These are phyloP conservation scores for Solanum pimpinellifolium DNA, from an alignment of 257 asterid genomes.

Conservation along the genomic window DNA sequence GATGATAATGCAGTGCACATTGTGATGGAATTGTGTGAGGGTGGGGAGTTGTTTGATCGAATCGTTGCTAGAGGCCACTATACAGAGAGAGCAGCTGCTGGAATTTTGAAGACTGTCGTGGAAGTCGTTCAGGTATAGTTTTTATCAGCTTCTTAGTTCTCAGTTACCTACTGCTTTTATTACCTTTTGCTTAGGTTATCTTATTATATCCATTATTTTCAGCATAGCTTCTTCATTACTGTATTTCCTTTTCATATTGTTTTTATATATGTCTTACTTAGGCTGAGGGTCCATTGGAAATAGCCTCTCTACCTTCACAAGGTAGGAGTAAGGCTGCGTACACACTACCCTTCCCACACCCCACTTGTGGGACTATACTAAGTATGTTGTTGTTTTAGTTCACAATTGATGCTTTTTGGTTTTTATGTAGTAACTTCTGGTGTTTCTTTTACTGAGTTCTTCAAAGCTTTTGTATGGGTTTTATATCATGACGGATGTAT, in stretches of 20 bases:
- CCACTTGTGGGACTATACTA: neutral
- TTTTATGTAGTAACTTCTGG: neutral
- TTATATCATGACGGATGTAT: neutral
- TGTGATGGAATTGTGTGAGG: constrained; percentile 54
- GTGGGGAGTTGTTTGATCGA: constrained; percentile 49
- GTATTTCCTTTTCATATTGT: neutral
- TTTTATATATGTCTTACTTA: neutral
- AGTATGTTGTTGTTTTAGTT: neutral
- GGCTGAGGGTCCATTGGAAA: neutral
- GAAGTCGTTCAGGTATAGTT: constrained; percentile 53
- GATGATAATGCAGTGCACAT: constrained; percentile 50
- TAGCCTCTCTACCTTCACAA: neutral
- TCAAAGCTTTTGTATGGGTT: neutral
- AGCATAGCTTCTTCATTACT: neutral
- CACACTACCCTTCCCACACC: neutral
- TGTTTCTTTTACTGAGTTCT: neutral
- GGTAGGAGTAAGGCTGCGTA: neutral
- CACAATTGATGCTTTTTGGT: neutral
- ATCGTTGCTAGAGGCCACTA: constrained; percentile 52
- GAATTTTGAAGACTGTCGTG: constrained; percentile 43
- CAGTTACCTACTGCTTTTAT: neutral
- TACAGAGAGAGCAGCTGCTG: constrained; percentile 51
- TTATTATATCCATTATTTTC: neutral
- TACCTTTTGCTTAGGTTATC: neutral
- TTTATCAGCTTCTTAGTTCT: neutral